phyloP scores from a whole-genome alignment of 108 stramenopile species.

The Ochromonas danica region DNA sequence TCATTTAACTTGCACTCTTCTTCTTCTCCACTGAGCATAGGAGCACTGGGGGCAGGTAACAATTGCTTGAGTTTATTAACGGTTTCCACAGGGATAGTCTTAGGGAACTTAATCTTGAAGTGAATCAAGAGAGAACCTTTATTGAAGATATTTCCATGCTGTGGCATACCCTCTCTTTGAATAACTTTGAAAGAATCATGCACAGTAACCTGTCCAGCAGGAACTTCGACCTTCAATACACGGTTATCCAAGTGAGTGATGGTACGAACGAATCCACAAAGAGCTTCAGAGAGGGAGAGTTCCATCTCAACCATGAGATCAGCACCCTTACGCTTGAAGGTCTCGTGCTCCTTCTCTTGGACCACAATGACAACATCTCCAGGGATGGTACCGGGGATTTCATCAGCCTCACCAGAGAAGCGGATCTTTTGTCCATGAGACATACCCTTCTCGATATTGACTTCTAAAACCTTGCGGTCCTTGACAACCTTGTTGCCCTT shows the following conservation, averaged over 20 bases:
- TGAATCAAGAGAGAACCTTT: conserved; percentile 89
- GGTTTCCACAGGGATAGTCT: conserved; percentile 59
- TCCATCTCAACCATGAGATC: conserved; percentile 89
- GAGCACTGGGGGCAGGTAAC: conserved; percentile 62
- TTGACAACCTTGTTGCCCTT: conserved; percentile 57
- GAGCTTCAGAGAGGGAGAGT: conserved; percentile 82
- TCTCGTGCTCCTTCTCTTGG: conserved; percentile 90
- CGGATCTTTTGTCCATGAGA: conserved; percentile 83
- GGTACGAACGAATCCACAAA: conserved; percentile 89
- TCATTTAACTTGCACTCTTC: conserved; percentile 64
- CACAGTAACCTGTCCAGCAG: conserved; percentile 83
- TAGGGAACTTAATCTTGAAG: conserved; percentile 84
- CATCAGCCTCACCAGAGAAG: conserved; percentile 91
- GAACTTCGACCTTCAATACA: conserved; percentile 72
- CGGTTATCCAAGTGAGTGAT: conserved; percentile 87
- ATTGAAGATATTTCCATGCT: conserved; percentile 83
- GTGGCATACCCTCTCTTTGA: conserved; percentile 90
- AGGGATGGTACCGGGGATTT: conserved; percentile 87
- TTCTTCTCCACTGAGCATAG: conserved; percentile 75
- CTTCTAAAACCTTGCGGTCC: conserved; percentile 90
- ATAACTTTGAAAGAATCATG: conserved; percentile 81
- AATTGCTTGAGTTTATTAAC: conserved; percentile 64
- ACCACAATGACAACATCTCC: conserved; percentile 95
- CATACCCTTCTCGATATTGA: conserved; percentile 93
- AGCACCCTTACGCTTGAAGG: conserved; percentile 94